Evolutionary conservation across 2,329 filamentous ascomycete species (phyloP), one percentile per base, ranked within the genome.

Genomic region (Pseudogymnoascus verrucosus): DNA sequence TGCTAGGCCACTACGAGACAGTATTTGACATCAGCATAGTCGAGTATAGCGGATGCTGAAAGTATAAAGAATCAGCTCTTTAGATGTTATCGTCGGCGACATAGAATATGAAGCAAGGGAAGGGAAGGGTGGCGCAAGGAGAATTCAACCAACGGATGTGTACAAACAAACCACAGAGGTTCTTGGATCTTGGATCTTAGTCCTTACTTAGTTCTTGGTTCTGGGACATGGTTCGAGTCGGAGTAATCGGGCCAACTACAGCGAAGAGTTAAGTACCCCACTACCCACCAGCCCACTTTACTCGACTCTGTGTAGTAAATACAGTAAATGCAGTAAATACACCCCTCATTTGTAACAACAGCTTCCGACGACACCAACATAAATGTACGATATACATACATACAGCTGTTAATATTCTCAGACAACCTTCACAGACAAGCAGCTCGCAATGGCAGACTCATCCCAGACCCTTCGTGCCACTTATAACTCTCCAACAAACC

Each of bases 401-500:
- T 54, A 54, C 21, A 51, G 26, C 26, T 31, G 26, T 31, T 44
- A 19, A 26, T 39, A 61, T 12, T 61, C 26, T 61, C 59, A 47
- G 60, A 61, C 26, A 61, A 47, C 11, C 36, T 23, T 26, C 12
- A 34, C 28, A 21, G 10, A 57, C 51, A 57, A 21, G 10, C 51
- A 57, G n/a, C 51, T 57, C 16, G 51, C 51, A 57, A 57, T 57
- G 51, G 34, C 28, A 34, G 28, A 57, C 51, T 57, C 62, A 19
- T 57, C 51, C 37, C 62, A 59, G 42, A 64, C 64, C 67, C 76
- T 86, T 64, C 75, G 75, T 39, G 83, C 82, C 60, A 76, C 76
- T 59, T 89, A 89, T 77, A 74, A 74, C n/a, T 84, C 83, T 12
- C 76, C 81, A 5, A 70, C 75, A 64, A 81, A 78, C 73, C 74